phyloP scores from a whole-genome alignment of 208 protist genomes.

The Leishmania aethiopica region DNA sequence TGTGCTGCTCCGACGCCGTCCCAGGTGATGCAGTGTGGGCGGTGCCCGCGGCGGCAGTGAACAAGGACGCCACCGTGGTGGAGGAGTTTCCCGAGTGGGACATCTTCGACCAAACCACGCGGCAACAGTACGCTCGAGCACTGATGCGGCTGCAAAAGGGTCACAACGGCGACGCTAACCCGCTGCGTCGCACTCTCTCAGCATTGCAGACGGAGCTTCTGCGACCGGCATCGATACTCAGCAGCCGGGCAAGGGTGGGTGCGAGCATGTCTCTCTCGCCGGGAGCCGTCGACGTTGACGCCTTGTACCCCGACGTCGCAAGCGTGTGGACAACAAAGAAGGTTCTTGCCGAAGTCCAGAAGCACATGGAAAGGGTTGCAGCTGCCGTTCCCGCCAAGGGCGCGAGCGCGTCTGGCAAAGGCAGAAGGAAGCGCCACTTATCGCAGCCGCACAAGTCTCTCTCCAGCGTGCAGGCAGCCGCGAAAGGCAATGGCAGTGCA shows the following conservation, averaged over 20 bases:
- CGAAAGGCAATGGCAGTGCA: neutral
- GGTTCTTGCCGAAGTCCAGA: neutral
- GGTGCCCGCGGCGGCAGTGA: neutral
- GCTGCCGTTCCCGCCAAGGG: neutral
- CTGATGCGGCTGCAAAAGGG: constrained; percentile 12
- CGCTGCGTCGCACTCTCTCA: constrained; percentile 24
- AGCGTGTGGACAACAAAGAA: constrained; percentile 10
- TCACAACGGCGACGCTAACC: constrained; percentile 30
- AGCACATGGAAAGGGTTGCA: neutral
- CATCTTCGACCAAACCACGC: constrained; percentile 16
- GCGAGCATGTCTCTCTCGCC: neutral
- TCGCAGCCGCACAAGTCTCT: neutral
- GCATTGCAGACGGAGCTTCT: neutral
- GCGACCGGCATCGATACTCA: neutral
- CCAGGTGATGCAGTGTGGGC: neutral
- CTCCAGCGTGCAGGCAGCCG: neutral
- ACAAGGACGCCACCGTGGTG: neutral
- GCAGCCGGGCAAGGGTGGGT: neutral
- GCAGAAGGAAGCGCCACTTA: neutral
- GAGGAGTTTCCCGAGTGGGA: constrained; percentile 25
- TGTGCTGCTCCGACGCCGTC: constrained; percentile 7
- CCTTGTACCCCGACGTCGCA: constrained; percentile 21
- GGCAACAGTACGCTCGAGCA: constrained; percentile 14
- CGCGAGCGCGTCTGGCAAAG: neutral
- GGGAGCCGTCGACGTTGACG: neutral